Conservation (phyloP, 768 basidiomycete genomes). For the Pleurotus citrinopileatus region DNA sequence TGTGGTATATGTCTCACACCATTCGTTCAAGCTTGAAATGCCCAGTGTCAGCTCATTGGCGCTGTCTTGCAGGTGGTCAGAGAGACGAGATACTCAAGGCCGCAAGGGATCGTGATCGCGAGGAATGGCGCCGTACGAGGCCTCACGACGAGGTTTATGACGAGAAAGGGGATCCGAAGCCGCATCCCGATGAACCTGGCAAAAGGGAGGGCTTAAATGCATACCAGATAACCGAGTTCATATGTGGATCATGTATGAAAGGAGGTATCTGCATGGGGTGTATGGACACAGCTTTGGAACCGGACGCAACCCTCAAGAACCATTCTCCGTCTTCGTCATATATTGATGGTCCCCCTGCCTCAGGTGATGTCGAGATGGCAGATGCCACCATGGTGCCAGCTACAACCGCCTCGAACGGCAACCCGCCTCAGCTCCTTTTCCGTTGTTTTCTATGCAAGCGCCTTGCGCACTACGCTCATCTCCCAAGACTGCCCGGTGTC, state of each 20-base stretch:
- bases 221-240: constrained; percentile 72
- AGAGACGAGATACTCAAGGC: constrained; percentile 74
- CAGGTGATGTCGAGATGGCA: constrained; percentile 31
- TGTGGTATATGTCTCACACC: constrained; percentile 11
- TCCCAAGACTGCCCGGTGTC: constrained; percentile 44
- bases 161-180: constrained; percentile 17
- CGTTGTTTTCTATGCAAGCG: constrained; percentile 84
- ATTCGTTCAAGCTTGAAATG: constrained; percentile 62
- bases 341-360: constrained; percentile 2
- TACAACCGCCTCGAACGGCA: constrained; percentile 15
- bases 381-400: constrained; percentile 20
- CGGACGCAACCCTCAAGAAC: constrained; percentile 31
- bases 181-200: constrained; percentile 28
- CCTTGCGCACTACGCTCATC: constrained; percentile 76
- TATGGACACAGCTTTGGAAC: constrained; percentile 50
- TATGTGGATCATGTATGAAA: constrained; percentile 73
- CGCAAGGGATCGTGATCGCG: constrained; percentile 48
- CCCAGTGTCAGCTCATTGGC: constrained; percentile 76
- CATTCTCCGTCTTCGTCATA: neutral
- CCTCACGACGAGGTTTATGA: constrained; percentile 20
- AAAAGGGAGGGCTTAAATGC: constrained; percentile 46
- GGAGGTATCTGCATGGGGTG: constrained; percentile 82
- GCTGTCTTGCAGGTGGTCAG: constrained; percentile 61
- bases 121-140: constrained; percentile 30
- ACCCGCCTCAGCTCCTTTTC: constrained; percentile 59